These are phyloP conservation scores for Ceratocystiopsis brevicomis DNA, from an alignment of 2,329 filamentous ascomycete genomes.

Conservation along the genomic window DNA sequence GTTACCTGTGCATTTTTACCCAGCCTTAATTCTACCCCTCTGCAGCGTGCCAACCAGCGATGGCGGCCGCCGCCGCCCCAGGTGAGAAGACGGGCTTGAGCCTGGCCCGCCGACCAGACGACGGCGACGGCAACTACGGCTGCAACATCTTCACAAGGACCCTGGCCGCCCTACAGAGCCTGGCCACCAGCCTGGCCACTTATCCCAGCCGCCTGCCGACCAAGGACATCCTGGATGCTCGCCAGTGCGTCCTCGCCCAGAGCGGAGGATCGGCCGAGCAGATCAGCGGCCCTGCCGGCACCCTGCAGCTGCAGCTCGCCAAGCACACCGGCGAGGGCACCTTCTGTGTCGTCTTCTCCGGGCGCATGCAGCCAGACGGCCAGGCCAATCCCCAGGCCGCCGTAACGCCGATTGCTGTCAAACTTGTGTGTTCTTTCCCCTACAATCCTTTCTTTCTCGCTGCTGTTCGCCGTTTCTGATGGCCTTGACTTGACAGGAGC, in stretches of 20 bases:
- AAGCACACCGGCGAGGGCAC: constrained; percentile 8
- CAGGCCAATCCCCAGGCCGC: no score
- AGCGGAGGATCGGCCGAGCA: constrained; percentile 2
- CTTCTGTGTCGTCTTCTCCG: constrained; percentile 9
- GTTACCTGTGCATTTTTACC: no score
- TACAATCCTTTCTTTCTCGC: no score
- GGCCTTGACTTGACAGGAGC: constrained; percentile 2
- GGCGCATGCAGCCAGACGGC: not conserved
- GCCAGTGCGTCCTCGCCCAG: constrained; percentile 22
- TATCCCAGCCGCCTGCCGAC: constrained; percentile 34
- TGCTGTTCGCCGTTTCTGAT: not conserved
- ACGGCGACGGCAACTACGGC: not conserved
- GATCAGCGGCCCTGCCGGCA: constrained; percentile 2
- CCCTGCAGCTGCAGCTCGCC: constrained; percentile 3
- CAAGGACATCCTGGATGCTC: constrained; percentile 74
- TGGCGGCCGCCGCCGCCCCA: constrained; percentile 5
- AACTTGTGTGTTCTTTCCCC: constrained; percentile 5
- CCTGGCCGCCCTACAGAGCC: constrained; percentile 5
- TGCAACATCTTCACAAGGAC: not conserved
- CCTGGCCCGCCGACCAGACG: not conserved
- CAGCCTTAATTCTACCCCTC: no score
- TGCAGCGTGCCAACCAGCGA: no score
- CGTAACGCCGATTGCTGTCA: constrained; percentile 3
- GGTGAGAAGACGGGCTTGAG: constrained; percentile 5
- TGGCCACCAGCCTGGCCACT: constrained; percentile 1